Base-by-base conservation (phyloP, 2,329 filamentous ascomycete genomes). In the Pseudogymnoascus sp. region DNA sequence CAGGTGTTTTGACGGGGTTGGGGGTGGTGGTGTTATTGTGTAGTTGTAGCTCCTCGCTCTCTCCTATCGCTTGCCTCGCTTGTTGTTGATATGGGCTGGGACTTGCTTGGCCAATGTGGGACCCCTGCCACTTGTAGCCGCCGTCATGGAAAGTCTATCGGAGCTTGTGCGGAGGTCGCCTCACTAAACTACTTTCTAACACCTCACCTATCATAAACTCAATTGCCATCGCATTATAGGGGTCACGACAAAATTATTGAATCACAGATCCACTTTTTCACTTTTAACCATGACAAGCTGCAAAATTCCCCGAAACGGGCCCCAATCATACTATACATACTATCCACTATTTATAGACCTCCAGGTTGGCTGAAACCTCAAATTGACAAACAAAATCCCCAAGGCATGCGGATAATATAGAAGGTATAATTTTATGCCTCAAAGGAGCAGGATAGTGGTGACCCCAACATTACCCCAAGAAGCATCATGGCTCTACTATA, bases 1-100 rank as follows among this genome's bases (percentile, higher is more conserved):
- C 14, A 21, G 31, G 26, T 44, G 16, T 35, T 24, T 8, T 16
- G 33, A 40, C 38, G 59, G 35, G 59, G 31, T 26, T 60, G 56
- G 56, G 59, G 33, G 21, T 33, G 33, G 35, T 61, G 35, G 35
- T 61, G 59, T 62, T 62, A 44, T 38, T 59, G 61, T 62, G 61
- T 33, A 13, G 59, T 47, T 40, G 59, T 44, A 21, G 59, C 8
- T 61, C 33, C 29, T 19, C 14, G 40, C 21, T 42, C 26, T 35
- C 59, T 40, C 59, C 59, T 61, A 42, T 61, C 59, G 59, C 59
- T 61, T 26, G 59, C 59, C 31, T 62, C 61, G 61, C 59, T 61
- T 61, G 59, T 38, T 61, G 59, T 61, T 61, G 38, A 61, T 61
- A 42, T 61, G 50, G 50, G n/a, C 5, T 56, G 2, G 14, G 26